phyloP scores from a whole-genome alignment of 768 basidiomycete species.

The Russula foetens region DNA sequence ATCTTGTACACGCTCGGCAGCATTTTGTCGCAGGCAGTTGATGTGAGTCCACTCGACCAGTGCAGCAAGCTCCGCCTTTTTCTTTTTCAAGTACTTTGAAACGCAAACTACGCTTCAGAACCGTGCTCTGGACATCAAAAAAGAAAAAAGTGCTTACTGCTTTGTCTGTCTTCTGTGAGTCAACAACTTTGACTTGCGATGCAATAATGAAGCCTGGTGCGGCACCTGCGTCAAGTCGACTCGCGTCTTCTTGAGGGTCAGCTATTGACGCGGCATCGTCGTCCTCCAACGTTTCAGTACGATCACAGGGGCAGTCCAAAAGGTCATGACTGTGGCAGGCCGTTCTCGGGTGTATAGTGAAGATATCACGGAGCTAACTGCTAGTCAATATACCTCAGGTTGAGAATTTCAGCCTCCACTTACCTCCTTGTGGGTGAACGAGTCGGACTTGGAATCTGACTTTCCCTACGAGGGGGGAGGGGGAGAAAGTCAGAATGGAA shows the following conservation, averaged over 20 bases:
- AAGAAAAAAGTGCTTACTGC: conserved; percentile 38
- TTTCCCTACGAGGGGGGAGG: conserved; percentile 26
- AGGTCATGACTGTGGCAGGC: conserved; percentile 90
- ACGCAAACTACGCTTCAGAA: neutral
- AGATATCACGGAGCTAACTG: conserved; percentile 80
- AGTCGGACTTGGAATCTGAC: conserved; percentile 65
- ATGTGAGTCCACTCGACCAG: conserved; percentile 83
- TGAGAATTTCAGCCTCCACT: conserved; percentile 23
- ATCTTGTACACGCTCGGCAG: conserved; percentile 51
- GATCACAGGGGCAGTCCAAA: conserved; percentile 67
- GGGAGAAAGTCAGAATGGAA: neutral
- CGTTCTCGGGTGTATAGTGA: conserved; percentile 74
- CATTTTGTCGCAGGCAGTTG: conserved; percentile 49
- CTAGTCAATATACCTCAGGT: conserved; percentile 9
- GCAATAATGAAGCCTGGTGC: conserved; percentile 47
- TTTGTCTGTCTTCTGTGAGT: conserved; percentile 41
- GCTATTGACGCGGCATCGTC: neutral
- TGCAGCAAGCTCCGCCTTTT: conserved; percentile 58
- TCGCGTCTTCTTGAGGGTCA: conserved; percentile 22
- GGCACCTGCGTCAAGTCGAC: conserved; percentile 26
- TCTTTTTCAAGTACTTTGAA: conserved; percentile 54
- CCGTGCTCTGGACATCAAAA: conserved; percentile 7
- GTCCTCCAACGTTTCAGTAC: neutral
- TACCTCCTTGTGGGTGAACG: conserved; percentile 83
- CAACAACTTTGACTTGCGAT: conserved; percentile 45